Evolutionary conservation across 176 grass and related monocot genomes (phyloP).

Genomic region (Cenchrus fungigraminus): DNA sequence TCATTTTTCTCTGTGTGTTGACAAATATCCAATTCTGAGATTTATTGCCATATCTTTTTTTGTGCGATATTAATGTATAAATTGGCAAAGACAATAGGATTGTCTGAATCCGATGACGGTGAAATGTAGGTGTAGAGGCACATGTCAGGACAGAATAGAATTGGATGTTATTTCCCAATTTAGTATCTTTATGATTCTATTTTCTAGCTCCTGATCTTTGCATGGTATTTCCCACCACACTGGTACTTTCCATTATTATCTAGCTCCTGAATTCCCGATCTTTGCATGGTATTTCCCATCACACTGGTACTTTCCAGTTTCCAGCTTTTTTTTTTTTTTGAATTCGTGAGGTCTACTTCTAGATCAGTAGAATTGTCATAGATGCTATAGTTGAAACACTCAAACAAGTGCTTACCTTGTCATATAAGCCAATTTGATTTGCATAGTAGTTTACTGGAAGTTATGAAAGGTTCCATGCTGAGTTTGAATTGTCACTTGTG

Average conservation of each 20-base stretch:
- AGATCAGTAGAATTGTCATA: not conserved
- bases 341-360: not conserved
- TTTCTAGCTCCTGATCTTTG: not conserved
- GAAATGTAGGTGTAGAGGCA: not conserved
- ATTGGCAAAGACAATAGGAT: not conserved
- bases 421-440: not conserved
- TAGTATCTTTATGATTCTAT: not conserved
- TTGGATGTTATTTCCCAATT: not conserved
- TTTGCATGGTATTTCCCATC: not conserved
- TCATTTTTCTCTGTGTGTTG: slow-evolving; percentile 37
- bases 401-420: too few species aligned
- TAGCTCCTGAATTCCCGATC: not conserved
- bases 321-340: not conserved
- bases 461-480: not conserved
- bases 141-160: not conserved
- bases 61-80: not conserved
- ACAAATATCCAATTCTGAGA: not conserved
- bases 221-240: not conserved
- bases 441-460: slow-evolving; percentile 11
- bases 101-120: not conserved
- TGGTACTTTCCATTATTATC: not conserved
- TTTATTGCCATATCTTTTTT: not conserved
- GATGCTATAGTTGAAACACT: too few species aligned
- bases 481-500: slow-evolving; percentile 1
- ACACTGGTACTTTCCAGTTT: not conserved